A percentile compares a stretch with the other conserved stretches of the same genome.
Conservation (phyloP, 768 basidiomycete genomes). For the Podaxis sp. region DNA sequence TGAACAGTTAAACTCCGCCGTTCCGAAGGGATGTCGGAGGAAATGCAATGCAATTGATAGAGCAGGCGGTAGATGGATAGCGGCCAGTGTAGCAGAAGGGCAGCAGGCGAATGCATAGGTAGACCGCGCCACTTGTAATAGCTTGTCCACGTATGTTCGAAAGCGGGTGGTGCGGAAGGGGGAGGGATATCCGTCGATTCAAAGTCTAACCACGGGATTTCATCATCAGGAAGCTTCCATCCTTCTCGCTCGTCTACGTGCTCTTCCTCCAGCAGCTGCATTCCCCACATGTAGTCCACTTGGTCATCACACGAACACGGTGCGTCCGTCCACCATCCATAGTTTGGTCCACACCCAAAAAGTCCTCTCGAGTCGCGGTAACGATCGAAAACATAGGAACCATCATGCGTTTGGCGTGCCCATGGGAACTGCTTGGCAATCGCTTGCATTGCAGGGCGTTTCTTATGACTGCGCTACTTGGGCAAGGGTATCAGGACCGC, state of each 20-base stretch:
- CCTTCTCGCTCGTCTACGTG: conserved; percentile 30
- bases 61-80: conserved; percentile 39
- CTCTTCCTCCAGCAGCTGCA: conserved; percentile 31
- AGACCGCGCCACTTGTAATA: conserved; percentile 48
- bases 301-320: conserved; percentile 20
- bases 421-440: conserved; percentile 27
- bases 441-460: conserved; percentile 18
- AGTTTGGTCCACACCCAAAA: conserved; percentile 34
- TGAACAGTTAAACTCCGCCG: conserved; percentile 33
- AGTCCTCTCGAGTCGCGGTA: conserved; percentile 22
- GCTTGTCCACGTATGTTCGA: conserved; percentile 38
- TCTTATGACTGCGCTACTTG: conserved; percentile 7
- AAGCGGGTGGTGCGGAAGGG: conserved; percentile 24
- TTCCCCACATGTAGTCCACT: conserved; percentile 27
- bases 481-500: background rate
- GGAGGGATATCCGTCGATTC: conserved; percentile 22
- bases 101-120: conserved; percentile 41
- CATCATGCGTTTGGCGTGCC: conserved; percentile 18
- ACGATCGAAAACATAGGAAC: conserved; percentile 17
- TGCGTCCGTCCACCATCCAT: conserved; percentile 39
- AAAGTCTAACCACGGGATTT: conserved; percentile 33
- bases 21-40: conserved; percentile 22
- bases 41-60: conserved; percentile 31
- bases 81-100: conserved; percentile 44
- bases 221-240: conserved; percentile 35